phyloP scores from a whole-genome alignment of 2,329 filamentous ascomycete genomes.

The Cadophora sp. region DNA sequence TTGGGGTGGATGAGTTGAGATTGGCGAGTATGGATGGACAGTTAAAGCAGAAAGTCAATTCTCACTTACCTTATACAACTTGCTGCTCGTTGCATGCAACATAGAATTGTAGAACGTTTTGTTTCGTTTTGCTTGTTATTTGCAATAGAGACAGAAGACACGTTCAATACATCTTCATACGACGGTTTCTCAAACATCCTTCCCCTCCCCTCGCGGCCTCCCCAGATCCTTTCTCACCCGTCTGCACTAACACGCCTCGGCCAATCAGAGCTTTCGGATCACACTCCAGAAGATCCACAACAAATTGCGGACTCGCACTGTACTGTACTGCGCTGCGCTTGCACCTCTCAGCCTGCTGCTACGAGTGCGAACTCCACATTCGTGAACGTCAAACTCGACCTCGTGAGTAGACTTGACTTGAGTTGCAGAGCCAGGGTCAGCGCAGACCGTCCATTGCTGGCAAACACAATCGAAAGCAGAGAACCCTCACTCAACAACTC shows the following conservation, averaged over 20 bases:
- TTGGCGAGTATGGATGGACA: neutral
- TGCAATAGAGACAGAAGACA: neutral
- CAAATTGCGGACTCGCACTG: slow-evolving; percentile 9
- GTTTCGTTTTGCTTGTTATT: neutral
- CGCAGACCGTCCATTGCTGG: slow-evolving; percentile 13
- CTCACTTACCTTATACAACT: neutral
- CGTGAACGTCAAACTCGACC: slow-evolving; percentile 12
- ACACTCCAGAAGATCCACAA: neutral
- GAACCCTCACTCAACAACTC: neutral
- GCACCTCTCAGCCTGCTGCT: slow-evolving; percentile 4
- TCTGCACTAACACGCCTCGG: neutral
- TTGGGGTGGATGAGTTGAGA: neutral
- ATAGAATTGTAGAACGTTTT: neutral
- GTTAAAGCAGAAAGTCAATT: neutral
- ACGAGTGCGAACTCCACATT: slow-evolving; percentile 15
- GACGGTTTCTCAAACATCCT: neutral
- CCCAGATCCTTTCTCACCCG: neutral
- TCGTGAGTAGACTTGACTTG: slow-evolving; percentile 12
- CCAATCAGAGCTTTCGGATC: neutral
- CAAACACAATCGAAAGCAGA: slow-evolving; percentile 7
- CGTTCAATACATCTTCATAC: neutral
- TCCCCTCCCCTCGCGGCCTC: neutral
- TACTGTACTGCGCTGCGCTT: neutral
- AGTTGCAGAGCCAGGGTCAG: slow-evolving; percentile 24
- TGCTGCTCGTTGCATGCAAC: neutral